Conservation (phyloP, 176 grass and related monocot genomes). For the Alopecurus myosuroides region DNA sequence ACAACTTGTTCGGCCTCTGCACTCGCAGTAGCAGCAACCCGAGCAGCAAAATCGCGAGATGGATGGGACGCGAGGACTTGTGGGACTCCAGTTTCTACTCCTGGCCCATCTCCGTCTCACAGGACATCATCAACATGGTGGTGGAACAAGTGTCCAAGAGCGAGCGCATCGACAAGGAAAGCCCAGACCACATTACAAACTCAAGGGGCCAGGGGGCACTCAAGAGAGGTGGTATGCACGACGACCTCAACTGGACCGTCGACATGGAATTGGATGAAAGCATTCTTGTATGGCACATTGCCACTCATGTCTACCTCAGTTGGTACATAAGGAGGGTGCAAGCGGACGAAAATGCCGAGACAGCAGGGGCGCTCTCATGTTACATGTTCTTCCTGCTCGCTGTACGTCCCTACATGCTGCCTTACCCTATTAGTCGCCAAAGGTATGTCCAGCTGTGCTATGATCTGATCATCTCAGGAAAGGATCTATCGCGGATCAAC, state of each 20-base stretch:
- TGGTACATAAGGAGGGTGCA: no score
- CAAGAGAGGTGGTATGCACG: background rate
- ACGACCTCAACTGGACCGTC: background rate
- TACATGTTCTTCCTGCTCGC: background rate
- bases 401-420: background rate
- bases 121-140: background rate
- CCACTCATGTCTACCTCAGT: no score
- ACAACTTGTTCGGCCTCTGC: background rate
- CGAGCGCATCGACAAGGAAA: background rate
- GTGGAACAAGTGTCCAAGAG: background rate
- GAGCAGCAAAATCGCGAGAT: background rate
- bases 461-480: background rate
- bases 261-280: background rate
- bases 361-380: no score
- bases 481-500: no score
- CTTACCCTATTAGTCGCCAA: background rate
- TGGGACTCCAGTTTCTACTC: no score
- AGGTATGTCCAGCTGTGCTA: background rate
- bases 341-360: accelerated
- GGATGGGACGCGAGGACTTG: no score
- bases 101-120: no score
- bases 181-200: no score
- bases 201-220: background rate
- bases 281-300: no score
- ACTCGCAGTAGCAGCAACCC: background rate